Evolutionary conservation across 352 stramenopile species (phyloP).

Genomic region (Phytophthora vignae): DNA sequence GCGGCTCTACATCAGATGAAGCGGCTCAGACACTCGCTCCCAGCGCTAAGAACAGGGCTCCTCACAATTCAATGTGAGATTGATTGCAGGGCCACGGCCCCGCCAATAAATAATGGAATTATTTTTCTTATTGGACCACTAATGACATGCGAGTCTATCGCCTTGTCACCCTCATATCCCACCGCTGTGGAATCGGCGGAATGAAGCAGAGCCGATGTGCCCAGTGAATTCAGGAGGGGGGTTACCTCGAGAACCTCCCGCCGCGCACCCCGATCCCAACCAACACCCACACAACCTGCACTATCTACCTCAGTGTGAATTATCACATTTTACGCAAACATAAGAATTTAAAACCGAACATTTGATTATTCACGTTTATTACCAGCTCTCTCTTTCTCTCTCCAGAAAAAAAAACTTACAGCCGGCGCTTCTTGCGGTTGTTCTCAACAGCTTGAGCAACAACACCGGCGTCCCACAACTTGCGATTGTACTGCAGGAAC

Average conservation of each 20-base stretch:
- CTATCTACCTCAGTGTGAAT: not conserved
- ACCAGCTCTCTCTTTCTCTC: too few species aligned
- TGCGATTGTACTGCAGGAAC: not conserved
- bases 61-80: not conserved
- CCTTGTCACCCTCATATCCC: too few species aligned
- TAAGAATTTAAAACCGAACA: too few species aligned
- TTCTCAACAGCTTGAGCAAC: constrained; percentile 1
- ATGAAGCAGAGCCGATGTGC: too few species aligned
- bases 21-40: not conserved
- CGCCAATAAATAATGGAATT: too few species aligned
- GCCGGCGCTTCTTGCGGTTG: not conserved
- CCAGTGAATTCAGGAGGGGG: too few species aligned
- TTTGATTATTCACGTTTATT: too few species aligned
- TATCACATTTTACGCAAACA: too few species aligned
- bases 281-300: not conserved
- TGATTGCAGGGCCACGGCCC: not conserved
- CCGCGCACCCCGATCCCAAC: not conserved
- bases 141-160: too few species aligned
- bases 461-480: not conserved
- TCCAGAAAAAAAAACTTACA: not conserved
- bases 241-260: too few species aligned
- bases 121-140: too few species aligned
- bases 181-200: too few species aligned
- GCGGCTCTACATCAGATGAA: constrained; percentile 19
- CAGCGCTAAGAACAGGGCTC: not conserved